phyloP scores from a whole-genome alignment of 2,329 filamentous ascomycete species.

The Aureobasidium lini region DNA sequence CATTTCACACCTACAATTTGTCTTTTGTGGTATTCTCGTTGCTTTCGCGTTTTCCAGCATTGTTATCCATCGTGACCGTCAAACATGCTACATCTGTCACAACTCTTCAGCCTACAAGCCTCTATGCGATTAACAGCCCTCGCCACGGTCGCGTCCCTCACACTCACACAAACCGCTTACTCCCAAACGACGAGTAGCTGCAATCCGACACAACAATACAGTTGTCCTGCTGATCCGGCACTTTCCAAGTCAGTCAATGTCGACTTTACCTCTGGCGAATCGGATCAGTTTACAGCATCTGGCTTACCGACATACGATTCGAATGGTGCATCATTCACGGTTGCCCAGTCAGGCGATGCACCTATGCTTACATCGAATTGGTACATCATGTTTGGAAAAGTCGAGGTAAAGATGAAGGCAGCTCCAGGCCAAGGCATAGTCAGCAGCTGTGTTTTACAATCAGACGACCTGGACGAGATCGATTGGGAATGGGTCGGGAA shows the following conservation, averaged over 20 bases:
- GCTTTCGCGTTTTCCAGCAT: constrained; percentile 1
- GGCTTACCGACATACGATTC: constrained; percentile 65
- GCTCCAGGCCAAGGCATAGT: constrained; percentile 88
- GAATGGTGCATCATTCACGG: constrained; percentile 75
- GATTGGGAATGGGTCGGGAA: constrained; percentile 94
- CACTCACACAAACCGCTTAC: constrained; percentile 32
- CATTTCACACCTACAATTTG: neutral
- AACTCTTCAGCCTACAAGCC: neutral
- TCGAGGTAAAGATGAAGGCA: constrained; percentile 77
- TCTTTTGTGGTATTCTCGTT: constrained; percentile 2
- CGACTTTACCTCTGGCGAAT: constrained; percentile 72
- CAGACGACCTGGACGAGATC: constrained; percentile 89
- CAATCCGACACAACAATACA: constrained; percentile 47
- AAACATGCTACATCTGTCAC: constrained; percentile 3
- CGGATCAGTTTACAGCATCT: constrained; percentile 68
- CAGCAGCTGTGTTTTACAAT: constrained; percentile 83
- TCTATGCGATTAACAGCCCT: constrained; percentile 31
- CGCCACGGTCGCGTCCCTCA: constrained; percentile 29
- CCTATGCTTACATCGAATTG: constrained; percentile 84
- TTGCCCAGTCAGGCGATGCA: constrained; percentile 69
- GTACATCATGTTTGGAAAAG: constrained; percentile 98
- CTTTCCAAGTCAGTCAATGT: constrained; percentile 75
- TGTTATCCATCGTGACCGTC: neutral
- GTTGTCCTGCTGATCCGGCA: constrained; percentile 68
- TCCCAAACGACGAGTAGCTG: constrained; percentile 51